Conservation (phyloP, 1,139 yeast species). For the Nakaseomyces glabratus region DNA sequence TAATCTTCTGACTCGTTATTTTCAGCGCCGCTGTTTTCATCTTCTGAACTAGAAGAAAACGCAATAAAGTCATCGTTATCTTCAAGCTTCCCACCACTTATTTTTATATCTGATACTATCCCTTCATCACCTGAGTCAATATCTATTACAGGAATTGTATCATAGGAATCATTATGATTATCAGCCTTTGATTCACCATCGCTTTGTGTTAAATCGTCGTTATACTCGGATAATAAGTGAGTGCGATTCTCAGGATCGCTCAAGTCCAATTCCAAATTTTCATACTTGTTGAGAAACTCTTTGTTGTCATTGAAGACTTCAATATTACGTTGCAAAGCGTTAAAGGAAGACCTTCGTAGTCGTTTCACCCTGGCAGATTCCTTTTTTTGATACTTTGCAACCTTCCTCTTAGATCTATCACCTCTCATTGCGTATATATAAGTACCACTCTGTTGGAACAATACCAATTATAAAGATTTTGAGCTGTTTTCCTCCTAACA, state of each 20-base stretch:
- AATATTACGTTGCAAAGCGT: constrained; percentile 23
- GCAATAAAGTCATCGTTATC: constrained; percentile 35
- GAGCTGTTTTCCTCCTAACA: no score
- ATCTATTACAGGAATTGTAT: constrained; percentile 10
- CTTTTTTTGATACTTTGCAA: constrained; percentile 6
- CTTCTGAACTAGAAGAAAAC: constrained; percentile 28
- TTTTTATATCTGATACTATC: constrained; percentile 2
- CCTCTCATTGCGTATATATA: no score
- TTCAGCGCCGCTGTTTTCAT: constrained; percentile 19
- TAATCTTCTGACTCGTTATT: constrained; percentile 17
- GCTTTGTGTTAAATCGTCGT: constrained; percentile 1
- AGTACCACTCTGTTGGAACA: no score
- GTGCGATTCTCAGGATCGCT: constrained; percentile 14
- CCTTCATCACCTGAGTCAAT: constrained; percentile 8
- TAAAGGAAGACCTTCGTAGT: constrained; percentile 29
- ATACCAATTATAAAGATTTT: no score
- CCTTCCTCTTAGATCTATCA: constrained; percentile 5
- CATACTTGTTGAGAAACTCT: constrained; percentile 25
- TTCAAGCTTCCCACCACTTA: constrained; percentile 33
- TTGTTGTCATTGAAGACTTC: constrained; percentile 23
- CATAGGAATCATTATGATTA: constrained; percentile 7
- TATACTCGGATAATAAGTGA: constrained; percentile 7
- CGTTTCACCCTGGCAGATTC: constrained; percentile 7
- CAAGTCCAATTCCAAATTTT: constrained; percentile 17
- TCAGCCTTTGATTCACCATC: constrained; percentile 13